Evolutionary conservation across 768 basidiomycete genomes (phyloP).

Genomic region (Tremella yokohamensis): DNA sequence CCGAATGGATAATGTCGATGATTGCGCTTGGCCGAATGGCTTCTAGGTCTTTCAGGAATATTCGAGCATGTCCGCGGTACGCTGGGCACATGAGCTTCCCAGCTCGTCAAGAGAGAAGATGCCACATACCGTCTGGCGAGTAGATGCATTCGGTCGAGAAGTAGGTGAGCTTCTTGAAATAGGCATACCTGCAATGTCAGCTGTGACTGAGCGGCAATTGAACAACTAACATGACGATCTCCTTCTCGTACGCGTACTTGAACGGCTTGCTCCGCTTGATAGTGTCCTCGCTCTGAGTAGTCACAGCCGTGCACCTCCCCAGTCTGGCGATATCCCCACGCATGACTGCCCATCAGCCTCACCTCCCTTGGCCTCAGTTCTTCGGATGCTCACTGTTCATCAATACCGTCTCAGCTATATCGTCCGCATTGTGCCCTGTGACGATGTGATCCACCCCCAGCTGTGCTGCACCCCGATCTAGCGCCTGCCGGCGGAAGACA

Average conservation of each 20-base stretch:
- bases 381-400: slow-evolving; percentile 74
- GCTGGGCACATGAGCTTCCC: slow-evolving; percentile 54
- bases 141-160: slow-evolving; percentile 99
- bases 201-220: slow-evolving; percentile 8
- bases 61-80: slow-evolving; percentile 91
- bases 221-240: slow-evolving; percentile 86
- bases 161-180: slow-evolving; percentile 98
- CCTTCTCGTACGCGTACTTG: slow-evolving; percentile 99
- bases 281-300: slow-evolving; percentile 92
- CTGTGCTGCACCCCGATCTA: slow-evolving; percentile 87
- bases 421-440: slow-evolving; percentile 98
- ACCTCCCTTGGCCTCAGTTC: not conserved
- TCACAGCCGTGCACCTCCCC: slow-evolving; percentile 88
- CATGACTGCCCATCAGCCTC: slow-evolving; percentile 64
- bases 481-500: slow-evolving; percentile 91
- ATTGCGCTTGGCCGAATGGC: slow-evolving; percentile 90
- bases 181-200: slow-evolving; percentile 74
- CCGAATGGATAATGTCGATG: slow-evolving; percentile 95
- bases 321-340: slow-evolving; percentile 93
- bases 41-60: slow-evolving; percentile 92
- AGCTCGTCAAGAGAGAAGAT: not conserved
- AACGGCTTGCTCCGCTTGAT: slow-evolving; percentile 98
- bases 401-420: slow-evolving; percentile 95
- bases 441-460: slow-evolving; percentile 94
- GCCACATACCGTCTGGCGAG: slow-evolving; percentile 66